phyloP scores from a whole-genome alignment of 2,329 filamentous ascomycete genomes.

The Pyricularia grisea region DNA sequence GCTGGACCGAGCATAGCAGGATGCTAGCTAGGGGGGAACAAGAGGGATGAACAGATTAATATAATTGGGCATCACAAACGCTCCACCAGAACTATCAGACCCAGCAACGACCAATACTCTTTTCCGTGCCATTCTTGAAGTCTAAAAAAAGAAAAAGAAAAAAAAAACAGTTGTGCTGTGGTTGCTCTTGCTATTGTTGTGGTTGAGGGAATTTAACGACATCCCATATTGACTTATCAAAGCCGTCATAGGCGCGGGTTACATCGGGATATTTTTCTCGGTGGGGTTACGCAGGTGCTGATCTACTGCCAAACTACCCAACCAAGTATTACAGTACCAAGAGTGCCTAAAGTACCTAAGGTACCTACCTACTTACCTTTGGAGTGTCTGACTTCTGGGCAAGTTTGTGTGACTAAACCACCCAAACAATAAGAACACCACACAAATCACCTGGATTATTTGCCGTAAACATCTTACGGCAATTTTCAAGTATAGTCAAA shows the following conservation, averaged over 20 bases:
- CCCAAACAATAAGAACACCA: background rate
- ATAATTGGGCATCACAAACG: conserved; percentile 37
- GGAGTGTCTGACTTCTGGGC: background rate
- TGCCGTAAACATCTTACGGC: background rate
- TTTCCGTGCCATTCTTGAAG: conserved; percentile 5
- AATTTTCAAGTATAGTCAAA: background rate
- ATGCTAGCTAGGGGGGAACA: too few species aligned
- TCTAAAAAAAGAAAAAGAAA: background rate
- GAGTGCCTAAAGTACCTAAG: too few species aligned
- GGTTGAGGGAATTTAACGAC: background rate
- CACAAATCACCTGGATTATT: background rate
- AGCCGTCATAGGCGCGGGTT: background rate
- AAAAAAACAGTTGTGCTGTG: background rate
- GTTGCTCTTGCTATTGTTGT: background rate
- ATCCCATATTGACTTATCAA: background rate
- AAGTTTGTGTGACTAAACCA: background rate
- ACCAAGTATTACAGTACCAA: too few species aligned
- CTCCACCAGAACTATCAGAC: conserved; percentile 85
- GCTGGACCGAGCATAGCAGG: background rate
- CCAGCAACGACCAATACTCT: conserved; percentile 75
- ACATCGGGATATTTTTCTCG: background rate
- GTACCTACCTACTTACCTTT: too few species aligned
- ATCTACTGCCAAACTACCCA: too few species aligned
- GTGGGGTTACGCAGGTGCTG: background rate
- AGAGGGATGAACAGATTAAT: background rate